Evolutionary conservation across 116 monocot species (phyloP).

Genomic region (Iris pallida): DNA sequence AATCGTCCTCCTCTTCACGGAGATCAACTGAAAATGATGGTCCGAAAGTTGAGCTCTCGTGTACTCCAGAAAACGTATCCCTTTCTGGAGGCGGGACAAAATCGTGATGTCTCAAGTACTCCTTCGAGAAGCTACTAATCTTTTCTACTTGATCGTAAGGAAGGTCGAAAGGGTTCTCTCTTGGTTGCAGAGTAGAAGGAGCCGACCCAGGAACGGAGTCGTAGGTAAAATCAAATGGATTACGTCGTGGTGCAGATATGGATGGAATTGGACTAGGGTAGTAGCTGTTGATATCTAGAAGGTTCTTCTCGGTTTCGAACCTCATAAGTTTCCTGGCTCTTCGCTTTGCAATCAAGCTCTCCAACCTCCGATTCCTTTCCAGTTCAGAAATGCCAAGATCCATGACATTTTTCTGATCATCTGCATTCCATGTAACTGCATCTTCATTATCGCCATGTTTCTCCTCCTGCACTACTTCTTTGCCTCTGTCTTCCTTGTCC

Average conservation of each 20-base stretch:
- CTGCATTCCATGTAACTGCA: conserved; percentile 48
- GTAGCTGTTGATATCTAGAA: conserved; percentile 42
- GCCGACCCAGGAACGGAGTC: conserved; percentile 78
- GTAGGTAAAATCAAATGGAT: conserved; percentile 74
- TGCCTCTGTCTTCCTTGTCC: conserved; percentile 21
- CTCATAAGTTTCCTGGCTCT: conserved; percentile 52
- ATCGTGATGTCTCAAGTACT: conserved; percentile 18
- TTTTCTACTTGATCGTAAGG: conserved; percentile 29
- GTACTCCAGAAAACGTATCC: conserved; percentile 18
- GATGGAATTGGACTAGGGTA: conserved; percentile 36
- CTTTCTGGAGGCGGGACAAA: conserved; percentile 14
- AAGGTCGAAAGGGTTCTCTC: conserved; percentile 74
- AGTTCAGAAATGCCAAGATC: conserved; percentile 67
- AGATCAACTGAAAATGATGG: conserved; percentile 18
- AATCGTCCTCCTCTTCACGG: conserved; percentile 6
- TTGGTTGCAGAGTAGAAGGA: conserved; percentile 59
- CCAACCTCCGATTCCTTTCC: conserved; percentile 80
- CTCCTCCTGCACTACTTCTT: conserved; percentile 26
- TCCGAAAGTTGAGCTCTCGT: conserved; percentile 21
- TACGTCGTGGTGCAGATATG: conserved; percentile 39
- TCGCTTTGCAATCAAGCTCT: conserved; percentile 75
- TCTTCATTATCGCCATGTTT: conserved; percentile 25
- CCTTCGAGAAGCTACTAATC: conserved; percentile 5
- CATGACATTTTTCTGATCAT: conserved; percentile 71
- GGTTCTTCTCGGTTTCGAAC: conserved; percentile 36